Percentiles rank a stretch among this genome's conserved stretches.
phyloP scores from a whole-genome alignment of 2,329 filamentous ascomycete species.

The Xylariales sp. region DNA sequence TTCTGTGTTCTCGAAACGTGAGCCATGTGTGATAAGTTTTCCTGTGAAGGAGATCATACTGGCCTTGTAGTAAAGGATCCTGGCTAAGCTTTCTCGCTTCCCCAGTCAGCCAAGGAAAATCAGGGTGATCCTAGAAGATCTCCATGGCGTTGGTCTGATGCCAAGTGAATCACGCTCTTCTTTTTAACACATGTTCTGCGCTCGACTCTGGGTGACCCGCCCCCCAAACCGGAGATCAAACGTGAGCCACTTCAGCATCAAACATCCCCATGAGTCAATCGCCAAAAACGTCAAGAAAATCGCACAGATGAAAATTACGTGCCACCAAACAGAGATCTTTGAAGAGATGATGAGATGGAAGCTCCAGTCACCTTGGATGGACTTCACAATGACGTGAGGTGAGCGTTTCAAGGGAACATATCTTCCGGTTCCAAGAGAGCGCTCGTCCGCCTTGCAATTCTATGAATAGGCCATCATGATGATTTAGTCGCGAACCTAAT shows the following conservation, averaged over 20 bases:
- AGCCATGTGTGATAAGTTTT: constrained; percentile 7
- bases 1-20: constrained; percentile 4
- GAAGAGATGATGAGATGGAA: too few species aligned
- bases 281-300: background rate
- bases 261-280: background rate
- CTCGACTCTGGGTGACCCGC: background rate
- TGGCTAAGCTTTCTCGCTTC: background rate
- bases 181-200: background rate
- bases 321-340: too few species aligned
- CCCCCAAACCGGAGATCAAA: constrained; percentile 8
- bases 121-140: background rate
- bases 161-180: background rate
- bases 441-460: background rate
- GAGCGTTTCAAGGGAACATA: constrained; percentile 4
- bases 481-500: background rate
- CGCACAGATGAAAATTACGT: background rate
- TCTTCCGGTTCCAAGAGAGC: constrained; percentile 4
- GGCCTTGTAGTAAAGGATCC: background rate
- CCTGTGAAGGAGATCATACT: constrained; percentile 7
- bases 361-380: too few species aligned
- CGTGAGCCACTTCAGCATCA: constrained; percentile 5
- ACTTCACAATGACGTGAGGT: background rate
- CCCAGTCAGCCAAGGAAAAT: background rate
- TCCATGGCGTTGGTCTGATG: background rate
- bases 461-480: background rate